Percentiles rank a stretch among this genome's conserved stretches.
phyloP scores from a whole-genome alignment of 2,329 filamentous ascomycete genomes.

The Colletotrichum scovillei region DNA sequence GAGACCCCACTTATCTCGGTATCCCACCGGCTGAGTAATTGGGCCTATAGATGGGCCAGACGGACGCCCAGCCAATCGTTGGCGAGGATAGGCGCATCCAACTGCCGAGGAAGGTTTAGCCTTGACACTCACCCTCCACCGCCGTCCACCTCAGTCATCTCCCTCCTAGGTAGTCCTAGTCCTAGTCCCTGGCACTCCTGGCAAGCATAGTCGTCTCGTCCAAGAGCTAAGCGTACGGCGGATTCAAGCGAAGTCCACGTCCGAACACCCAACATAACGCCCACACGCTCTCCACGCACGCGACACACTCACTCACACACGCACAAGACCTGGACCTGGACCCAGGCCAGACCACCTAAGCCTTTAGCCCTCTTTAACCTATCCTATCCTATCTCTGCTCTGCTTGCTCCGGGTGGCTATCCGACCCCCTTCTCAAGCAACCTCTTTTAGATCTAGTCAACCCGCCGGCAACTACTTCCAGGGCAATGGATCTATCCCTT shows the following conservation, averaged over 20 bases:
- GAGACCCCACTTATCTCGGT: not conserved
- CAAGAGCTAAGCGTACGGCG: not conserved
- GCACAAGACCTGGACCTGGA: not conserved
- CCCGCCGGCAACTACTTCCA: not conserved
- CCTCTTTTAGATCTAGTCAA: not conserved
- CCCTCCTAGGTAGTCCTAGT: not conserved
- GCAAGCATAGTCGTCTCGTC: no score
- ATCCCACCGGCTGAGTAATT: slow-evolving; percentile 26
- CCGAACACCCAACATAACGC: slow-evolving; percentile 16
- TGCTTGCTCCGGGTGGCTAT: not conserved
- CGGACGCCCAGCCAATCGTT: not conserved
- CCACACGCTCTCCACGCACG: not conserved
- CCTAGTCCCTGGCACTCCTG: not conserved
- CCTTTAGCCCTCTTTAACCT: not conserved
- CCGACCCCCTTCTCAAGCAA: no score
- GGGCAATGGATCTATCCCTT: slow-evolving; percentile 20
- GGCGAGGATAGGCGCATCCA: not conserved
- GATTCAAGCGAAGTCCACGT: slow-evolving; percentile 13
- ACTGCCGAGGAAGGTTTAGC: slow-evolving; percentile 12
- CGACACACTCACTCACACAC: not conserved
- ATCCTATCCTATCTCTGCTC: not conserved
- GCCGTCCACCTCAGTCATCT: not conserved
- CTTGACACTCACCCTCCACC: no score
- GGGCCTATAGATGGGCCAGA: not conserved
- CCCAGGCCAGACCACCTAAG: no score